A percentile compares a stretch with the other conserved stretches of the same genome.
phyloP scores from a whole-genome alignment of 371 early-diverging fungal species.

The Syncephalastrum contaminatum region DNA sequence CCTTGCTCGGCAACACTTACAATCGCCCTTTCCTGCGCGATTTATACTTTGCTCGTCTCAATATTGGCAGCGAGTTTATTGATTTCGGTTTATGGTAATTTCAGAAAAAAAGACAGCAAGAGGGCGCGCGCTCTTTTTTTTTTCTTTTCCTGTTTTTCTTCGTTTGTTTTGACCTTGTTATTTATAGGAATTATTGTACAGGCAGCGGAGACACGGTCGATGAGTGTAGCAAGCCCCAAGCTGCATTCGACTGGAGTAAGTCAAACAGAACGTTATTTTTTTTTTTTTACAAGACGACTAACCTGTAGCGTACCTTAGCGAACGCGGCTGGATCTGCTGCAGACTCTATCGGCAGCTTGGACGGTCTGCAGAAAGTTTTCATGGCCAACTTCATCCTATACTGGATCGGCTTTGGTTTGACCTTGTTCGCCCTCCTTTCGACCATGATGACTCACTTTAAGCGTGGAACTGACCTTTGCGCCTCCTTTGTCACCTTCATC shows the following conservation, averaged over 20 bases:
- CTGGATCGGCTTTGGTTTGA: conserved; percentile 30
- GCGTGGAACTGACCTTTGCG: conserved; percentile 20
- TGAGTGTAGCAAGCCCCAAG: conserved; percentile 30
- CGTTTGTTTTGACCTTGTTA: not conserved
- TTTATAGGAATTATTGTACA: conserved; percentile 35
- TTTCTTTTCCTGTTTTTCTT: conserved; percentile 4
- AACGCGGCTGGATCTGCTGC: not conserved
- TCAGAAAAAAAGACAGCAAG: not conserved
- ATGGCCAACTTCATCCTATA: conserved; percentile 33
- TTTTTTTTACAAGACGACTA: not conserved
- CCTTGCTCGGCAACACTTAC: conserved; percentile 41
- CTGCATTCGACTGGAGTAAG: conserved; percentile 45
- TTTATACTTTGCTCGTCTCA: conserved; percentile 38
- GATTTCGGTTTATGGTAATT: conserved; percentile 44
- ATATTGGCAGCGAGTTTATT: conserved; percentile 14
- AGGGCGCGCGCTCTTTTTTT: not conserved
- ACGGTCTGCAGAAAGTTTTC: conserved; percentile 17
- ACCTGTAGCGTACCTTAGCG: conserved; percentile 1
- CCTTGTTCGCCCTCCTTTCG: conserved; percentile 23
- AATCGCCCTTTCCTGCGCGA: conserved; percentile 37
- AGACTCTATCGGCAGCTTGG: conserved; percentile 3
- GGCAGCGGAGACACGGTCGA: conserved; percentile 22
- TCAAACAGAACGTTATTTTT: not conserved
- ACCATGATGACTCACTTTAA: conserved; percentile 23
- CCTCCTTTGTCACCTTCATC: conserved; percentile 28